Base-by-base conservation (phyloP, 2,329 filamentous ascomycete genomes). In the Ophidiomyces ophidiicola region DNA sequence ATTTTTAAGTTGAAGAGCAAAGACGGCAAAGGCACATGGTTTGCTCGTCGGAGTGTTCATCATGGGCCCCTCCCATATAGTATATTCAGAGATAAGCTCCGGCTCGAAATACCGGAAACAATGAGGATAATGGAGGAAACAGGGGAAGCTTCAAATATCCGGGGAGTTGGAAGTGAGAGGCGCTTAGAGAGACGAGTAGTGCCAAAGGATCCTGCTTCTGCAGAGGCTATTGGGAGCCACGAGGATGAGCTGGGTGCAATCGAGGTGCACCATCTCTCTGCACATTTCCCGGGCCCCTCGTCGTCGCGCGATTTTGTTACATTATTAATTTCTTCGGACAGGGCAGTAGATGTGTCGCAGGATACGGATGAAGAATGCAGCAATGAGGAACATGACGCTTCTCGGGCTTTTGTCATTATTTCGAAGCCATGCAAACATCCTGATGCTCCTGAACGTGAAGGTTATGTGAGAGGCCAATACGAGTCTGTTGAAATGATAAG, bases 401-500 rank as follows among this genome's bases (percentile, higher is more conserved):
- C 42, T 25, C 74, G 82, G 46, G 81, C 87, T 53, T 92, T 78
- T 57, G 84, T 94, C 70, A 73, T 94, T 39, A 74, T 94, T 2
- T 94, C 86, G 2, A 86, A 82, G 57, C 88, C 88, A 1, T 82
- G 85, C 52, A 60, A 71, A 14, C 86, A 94, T 55, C 76, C 79
- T 0, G 76, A 84, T 43, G 79, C 81, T 23, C 78, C 79, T 14
- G 70, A 71, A 8, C 70, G 80, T 6, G 63, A 73, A 43, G 83
- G 82, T 11, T 88, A 80, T 55, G 82, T 94, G 34, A 72, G 85
- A 28, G 88, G 87, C 2, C 71, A 78, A 46, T 96, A 94, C 54
- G 87, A 94, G 63, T 92, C 83, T 1, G 80, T 94, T 11, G 88
- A 96, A 60, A 70, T 94, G 48, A 87, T 94, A 42, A 71, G 87